Evolutionary conservation across 2,329 filamentous ascomycete species (phyloP).

Genomic region (Fusarium proliferatum): DNA sequence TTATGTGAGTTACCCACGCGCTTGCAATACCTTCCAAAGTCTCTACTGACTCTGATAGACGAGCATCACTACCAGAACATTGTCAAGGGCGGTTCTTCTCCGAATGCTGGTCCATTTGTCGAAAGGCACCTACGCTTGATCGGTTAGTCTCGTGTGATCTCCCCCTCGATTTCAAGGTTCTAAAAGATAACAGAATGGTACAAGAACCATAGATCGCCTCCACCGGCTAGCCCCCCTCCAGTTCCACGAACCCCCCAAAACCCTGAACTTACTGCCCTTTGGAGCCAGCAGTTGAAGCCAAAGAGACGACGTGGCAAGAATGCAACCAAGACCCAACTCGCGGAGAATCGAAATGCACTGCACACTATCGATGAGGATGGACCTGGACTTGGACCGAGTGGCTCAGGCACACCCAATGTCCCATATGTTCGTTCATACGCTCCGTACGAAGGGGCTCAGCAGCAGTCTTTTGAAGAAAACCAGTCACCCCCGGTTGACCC

Average conservation of each 20-base stretch:
- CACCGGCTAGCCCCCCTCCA: slow-evolving; percentile 8
- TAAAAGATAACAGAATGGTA: slow-evolving; percentile 33
- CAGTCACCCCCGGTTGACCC: not conserved
- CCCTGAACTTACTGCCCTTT: slow-evolving; percentile 3
- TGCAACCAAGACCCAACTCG: not conserved
- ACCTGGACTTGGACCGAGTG: not conserved
- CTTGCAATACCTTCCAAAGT: not conserved
- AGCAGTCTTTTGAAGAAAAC: not conserved
- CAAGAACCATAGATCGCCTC: slow-evolving; percentile 13
- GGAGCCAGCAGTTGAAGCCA: not conserved
- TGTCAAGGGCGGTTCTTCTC: slow-evolving; percentile 49
- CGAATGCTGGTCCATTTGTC: slow-evolving; percentile 51
- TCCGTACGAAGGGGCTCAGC: not conserved
- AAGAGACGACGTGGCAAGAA: slow-evolving; percentile 9
- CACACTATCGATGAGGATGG: not conserved
- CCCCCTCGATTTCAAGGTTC: not conserved
- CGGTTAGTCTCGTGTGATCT: slow-evolving; percentile 24
- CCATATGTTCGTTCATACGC: not conserved
- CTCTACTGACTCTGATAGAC: slow-evolving; percentile 47
- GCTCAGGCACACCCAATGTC: not conserved
- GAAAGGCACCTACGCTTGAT: slow-evolving; percentile 46
- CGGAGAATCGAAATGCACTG: not conserved
- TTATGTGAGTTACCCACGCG: slow-evolving; percentile 45
- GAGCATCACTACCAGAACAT: slow-evolving; percentile 60
- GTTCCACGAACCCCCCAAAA: not conserved